Base-by-base conservation (phyloP, 2,329 filamentous ascomycete species). In the Colletotrichum endophyticum region DNA sequence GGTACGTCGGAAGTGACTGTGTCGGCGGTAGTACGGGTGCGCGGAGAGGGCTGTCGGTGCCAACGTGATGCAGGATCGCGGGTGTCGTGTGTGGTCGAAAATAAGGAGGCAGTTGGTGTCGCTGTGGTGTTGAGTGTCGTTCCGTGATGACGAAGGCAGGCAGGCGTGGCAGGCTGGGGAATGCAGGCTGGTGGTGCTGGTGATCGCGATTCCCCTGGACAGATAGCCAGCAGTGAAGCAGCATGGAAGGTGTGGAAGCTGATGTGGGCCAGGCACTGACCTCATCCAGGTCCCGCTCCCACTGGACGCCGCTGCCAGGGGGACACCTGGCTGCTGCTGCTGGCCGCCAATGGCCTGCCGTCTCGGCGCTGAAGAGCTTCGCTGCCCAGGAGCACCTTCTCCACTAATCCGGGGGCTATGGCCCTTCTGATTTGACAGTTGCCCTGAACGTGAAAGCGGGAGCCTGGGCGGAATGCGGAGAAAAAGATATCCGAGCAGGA, bases 251-350 rank as follows among this genome's bases (percentile, higher is more conserved):
- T 73, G 34, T 32, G 56, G 64, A 73, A 76, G 73, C 73, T 73
- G 73, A 69, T 76, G 70, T 76, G 73, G 70, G 63, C 70, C 70
- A 73, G 70, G 70, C 73, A 76, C 73, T 76, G 73, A 73, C 70
- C 70, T 76, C 73, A 76, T 72, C 70, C 27, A 72, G 63, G 73
- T 36, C 63, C 70, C 73, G 71, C 69, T 75, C 36, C 39, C 39
- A 75, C 34, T 61, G 69, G 36, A 56, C 36, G 70, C n/a, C 62
- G 62, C 53, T 22, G 68, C 27, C 68, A 69, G 71, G 69, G 73
- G 63, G 69, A 39, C 22, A 75, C 72, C 61, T 70, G 72, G 66
- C 28, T 62, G 12, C 59, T 62, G 59, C 62, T 5, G 44, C 44
- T 22, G 44, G 44, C n/a, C n/a, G 44, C 44, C 44, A 53, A 53